Conservation (phyloP, 371 early-diverging fungal genomes). For the Mortierella sp. region DNA sequence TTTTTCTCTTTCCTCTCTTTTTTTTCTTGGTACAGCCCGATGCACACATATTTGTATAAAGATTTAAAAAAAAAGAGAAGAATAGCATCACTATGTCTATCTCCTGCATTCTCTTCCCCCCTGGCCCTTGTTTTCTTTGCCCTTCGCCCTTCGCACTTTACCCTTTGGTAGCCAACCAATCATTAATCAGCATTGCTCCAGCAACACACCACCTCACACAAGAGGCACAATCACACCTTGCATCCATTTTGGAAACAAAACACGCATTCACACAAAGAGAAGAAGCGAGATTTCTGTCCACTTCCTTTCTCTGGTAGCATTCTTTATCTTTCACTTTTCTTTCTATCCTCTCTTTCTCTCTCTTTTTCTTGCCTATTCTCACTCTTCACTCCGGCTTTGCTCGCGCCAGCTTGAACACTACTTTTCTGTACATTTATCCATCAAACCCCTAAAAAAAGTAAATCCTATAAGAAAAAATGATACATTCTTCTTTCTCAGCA, state of each 20-base stretch:
- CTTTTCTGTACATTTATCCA: neutral
- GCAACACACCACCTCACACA: neutral
- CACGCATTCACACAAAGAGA: no score
- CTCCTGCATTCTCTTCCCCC: constrained; percentile 11
- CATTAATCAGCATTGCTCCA: neutral
- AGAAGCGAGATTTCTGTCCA: neutral
- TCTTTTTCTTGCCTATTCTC: constrained; percentile 1
- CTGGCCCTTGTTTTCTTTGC: constrained; percentile 15
- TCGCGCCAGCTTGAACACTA: neutral
- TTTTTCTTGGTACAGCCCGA: constrained; percentile 2
- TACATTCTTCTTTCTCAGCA: constrained; percentile 3
- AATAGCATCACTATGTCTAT: neutral
- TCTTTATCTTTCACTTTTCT: neutral
- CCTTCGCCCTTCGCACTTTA: neutral
- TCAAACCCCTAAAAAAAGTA: neutral
- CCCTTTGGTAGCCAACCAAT: neutral
- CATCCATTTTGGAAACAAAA: constrained; percentile 7
- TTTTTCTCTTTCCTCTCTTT: no score
- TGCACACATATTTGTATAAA: neutral
- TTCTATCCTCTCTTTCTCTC: neutral
- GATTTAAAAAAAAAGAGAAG: neutral
- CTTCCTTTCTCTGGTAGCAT: neutral
- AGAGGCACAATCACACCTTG: neutral
- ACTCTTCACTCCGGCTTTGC: neutral
- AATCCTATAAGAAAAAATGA: neutral